Base-by-base conservation (phyloP, 345 rosid species). In the Draba incana region DNA sequence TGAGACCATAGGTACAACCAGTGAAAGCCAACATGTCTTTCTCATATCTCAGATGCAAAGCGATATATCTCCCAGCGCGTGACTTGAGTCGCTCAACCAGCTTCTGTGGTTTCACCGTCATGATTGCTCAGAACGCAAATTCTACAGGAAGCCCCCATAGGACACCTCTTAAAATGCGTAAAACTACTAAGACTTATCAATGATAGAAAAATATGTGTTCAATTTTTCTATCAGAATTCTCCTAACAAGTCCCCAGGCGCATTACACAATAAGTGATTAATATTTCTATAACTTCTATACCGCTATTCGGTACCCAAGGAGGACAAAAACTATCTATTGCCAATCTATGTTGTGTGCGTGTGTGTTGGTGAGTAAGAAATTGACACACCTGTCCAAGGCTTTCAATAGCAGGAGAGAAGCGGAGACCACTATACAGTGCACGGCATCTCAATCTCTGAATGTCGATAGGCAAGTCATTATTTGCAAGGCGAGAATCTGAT, bases 11-110 rank as follows among this genome's bases (percentile, higher is more conserved):
- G 16, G 92, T 84, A 68, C 99, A 94, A 33, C 97, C 97, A 39
- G 96, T 94, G 78, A 94, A 94, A 63, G 99, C 83, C 52, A 94
- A 84, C 94, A 94, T 91, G 81, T 91, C 99, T 81, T 88, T 90
- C 83, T 94, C 97, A 57, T 90, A 94, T 80, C 99, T 80, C 48
- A 91, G 81, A 73, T 94, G 99, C 85, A 94, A 91, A 59, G 96
- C 92, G 68, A 94, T 86, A 65, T 84, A 93, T 77, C 81, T 82
- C 72, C 84, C 90, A n/a, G 85, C 85, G 6, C 68, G 88, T 48
- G 81, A 78, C 75, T 90, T 84, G 78, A 93, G 91, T 78, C 91
- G 85, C 80, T 84, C 91, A 80, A 87, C 94, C 84, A 93, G 86
- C 91, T 84, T 91, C 99, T 93, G 99, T 87, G 81, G 82, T 86